Conservation (phyloP, 306 rosid genomes). For the Adenanthera pavonina region DNA sequence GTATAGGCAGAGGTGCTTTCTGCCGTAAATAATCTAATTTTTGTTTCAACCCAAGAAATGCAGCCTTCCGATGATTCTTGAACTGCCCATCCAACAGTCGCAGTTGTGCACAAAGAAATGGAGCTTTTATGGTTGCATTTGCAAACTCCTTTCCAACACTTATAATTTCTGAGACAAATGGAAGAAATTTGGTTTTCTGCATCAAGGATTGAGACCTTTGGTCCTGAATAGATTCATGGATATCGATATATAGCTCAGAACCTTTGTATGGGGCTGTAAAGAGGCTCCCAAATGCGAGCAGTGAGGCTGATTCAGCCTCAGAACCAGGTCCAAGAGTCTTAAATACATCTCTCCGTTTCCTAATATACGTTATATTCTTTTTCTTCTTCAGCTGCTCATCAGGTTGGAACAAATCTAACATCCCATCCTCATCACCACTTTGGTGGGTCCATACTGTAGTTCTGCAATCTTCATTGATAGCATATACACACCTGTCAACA, state of each 20-base stretch:
- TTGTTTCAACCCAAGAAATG: constrained; percentile 64
- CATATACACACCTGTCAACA: background rate
- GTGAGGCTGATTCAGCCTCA: constrained; percentile 63
- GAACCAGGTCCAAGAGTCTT: constrained; percentile 80
- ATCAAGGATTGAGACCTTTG: background rate
- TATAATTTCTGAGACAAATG: constrained; percentile 5
- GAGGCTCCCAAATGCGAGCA: constrained; percentile 93
- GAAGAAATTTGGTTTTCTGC: background rate
- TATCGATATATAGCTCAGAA: constrained; percentile 68
- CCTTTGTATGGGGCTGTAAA: constrained; percentile 80
- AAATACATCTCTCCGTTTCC: constrained; percentile 65
- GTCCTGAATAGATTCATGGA: constrained; percentile 54
- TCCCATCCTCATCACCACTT: background rate
- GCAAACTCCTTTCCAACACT: constrained; percentile 64
- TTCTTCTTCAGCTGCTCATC: constrained; percentile 74
- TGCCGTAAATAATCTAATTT: constrained; percentile 57
- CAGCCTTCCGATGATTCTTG: constrained; percentile 83
- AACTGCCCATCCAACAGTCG: constrained; percentile 90
- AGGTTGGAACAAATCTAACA: constrained; percentile 50
- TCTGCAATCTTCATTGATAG: background rate
- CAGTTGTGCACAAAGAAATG: constrained; percentile 86
- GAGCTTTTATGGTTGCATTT: constrained; percentile 58
- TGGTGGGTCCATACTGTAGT: background rate
- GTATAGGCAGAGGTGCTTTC: constrained; percentile 57
- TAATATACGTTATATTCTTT: constrained; percentile 70